Evolutionary conservation across 2,329 filamentous ascomycete species (phyloP).

Genomic region (Penicillium sp.): DNA sequence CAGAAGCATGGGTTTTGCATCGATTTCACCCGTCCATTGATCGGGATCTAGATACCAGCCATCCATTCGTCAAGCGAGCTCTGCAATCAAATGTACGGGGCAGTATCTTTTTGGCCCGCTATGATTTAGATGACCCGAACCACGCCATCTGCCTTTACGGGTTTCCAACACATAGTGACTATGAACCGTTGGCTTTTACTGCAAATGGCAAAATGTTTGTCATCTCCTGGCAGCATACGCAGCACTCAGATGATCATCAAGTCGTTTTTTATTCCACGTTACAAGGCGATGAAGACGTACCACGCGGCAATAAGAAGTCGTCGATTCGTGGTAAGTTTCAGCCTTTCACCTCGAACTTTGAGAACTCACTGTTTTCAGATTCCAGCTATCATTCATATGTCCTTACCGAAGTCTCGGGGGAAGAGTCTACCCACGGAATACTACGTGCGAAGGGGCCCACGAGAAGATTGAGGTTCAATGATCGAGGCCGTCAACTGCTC

Average conservation of each 20-base stretch:
- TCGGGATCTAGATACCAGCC: constrained; percentile 15
- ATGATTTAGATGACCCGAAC: constrained; percentile 16
- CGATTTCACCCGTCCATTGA: constrained; percentile 26
- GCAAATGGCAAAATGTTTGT: constrained; percentile 26
- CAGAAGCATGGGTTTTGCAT: constrained; percentile 31
- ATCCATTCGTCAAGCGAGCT: constrained; percentile 34
- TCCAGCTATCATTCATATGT: constrained; percentile 16
- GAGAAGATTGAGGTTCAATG: constrained; percentile 33
- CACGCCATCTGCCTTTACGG: constrained; percentile 21
- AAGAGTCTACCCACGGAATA: constrained; percentile 1
- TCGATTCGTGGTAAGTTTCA: no score
- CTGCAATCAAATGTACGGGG: constrained; percentile 18
- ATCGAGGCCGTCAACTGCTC: constrained; percentile 33
- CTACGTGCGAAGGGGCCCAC: constrained; percentile 21
- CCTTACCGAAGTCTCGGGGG: constrained; percentile 14
- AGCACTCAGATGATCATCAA: constrained; percentile 18
- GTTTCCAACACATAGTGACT: constrained; percentile 27
- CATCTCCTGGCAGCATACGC: constrained; percentile 34
- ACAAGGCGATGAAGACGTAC: no score
- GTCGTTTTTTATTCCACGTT: constrained; percentile 31
- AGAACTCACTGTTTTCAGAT: constrained; percentile 9
- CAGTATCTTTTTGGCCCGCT: constrained; percentile 27
- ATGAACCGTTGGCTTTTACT: constrained; percentile 29
- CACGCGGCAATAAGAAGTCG: no score
- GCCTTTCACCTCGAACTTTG: no score